phyloP scores from a whole-genome alignment of 352 stramenopile genomes.

The Aphanomyces astaci region DNA sequence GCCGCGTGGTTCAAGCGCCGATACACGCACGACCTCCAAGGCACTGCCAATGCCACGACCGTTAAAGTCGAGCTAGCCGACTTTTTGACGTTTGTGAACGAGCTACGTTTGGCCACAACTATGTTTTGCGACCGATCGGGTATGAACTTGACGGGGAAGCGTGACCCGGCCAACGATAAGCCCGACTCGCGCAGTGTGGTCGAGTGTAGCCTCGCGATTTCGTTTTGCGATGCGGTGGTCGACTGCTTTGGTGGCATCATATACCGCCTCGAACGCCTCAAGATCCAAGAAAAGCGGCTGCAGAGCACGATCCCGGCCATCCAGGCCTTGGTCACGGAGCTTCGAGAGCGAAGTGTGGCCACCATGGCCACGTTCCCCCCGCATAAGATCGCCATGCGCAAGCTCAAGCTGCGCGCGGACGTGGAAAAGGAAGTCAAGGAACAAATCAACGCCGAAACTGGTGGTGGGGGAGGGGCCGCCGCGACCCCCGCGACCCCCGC shows the following conservation, averaged over 20 bases:
- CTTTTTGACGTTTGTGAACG: slow-evolving; percentile 74
- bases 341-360: slow-evolving; percentile 48
- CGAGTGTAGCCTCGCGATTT: slow-evolving; percentile 50
- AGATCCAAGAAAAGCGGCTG: slow-evolving; percentile 58
- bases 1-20: slow-evolving; percentile 68
- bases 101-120: slow-evolving; percentile 59
- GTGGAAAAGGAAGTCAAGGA: slow-evolving; percentile 84
- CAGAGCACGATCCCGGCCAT: slow-evolving; percentile 56
- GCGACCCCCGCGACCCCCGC: slow-evolving; percentile 24
- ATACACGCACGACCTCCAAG: slow-evolving; percentile 25
- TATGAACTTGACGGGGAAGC: slow-evolving; percentile 82
- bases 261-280: slow-evolving; percentile 64
- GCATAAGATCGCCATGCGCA: slow-evolving; percentile 31
- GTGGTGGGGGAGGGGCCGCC: slow-evolving; percentile 21
- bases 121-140: slow-evolving; percentile 80
- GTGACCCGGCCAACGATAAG: slow-evolving; percentile 50
- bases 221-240: slow-evolving; percentile 55
- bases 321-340: slow-evolving; percentile 48
- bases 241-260: slow-evolving; percentile 76
- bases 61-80: slow-evolving; percentile 81
- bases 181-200: slow-evolving; percentile 69
- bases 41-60: slow-evolving; percentile 57
- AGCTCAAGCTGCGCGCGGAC: slow-evolving; percentile 57
- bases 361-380: slow-evolving; percentile 43
- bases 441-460: slow-evolving; percentile 59